Percentiles rank a stretch among this genome's conserved stretches.
Conservation (phyloP, 805 yeast species). For the Metschnikowia borealis region DNA sequence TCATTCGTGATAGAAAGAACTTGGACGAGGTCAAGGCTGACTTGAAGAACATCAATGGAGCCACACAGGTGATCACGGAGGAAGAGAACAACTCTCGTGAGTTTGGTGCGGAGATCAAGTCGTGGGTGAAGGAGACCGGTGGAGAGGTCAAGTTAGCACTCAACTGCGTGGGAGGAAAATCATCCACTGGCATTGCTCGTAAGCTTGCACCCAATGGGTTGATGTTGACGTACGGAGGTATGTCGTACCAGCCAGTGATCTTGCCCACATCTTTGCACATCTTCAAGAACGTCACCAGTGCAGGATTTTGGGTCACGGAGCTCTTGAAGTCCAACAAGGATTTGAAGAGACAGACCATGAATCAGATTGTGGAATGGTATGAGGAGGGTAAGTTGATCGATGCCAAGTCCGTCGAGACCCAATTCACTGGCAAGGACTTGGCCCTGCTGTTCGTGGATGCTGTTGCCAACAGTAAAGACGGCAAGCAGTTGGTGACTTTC, state of each 20-base stretch:
- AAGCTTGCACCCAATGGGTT: conserved; percentile 72
- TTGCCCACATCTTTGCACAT: conserved; percentile 86
- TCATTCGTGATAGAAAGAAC: conserved; percentile 81
- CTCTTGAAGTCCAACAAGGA: conserved; percentile 33
- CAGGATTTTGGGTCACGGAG: conserved; percentile 91
- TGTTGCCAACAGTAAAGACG: conserved; percentile 30
- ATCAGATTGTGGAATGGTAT: conserved; percentile 39
- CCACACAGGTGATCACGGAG: conserved; percentile 87
- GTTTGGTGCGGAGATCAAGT: conserved; percentile 56
- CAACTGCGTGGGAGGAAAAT: conserved; percentile 92
- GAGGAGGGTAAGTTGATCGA: conserved; percentile 36
- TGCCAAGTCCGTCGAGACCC: conserved; percentile 33
- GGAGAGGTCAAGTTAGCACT: conserved; percentile 70
- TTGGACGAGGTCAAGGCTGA: conserved; percentile 55
- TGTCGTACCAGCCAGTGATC: conserved; percentile 94
- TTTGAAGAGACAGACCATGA: conserved; percentile 35
- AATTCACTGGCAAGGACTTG: conserved; percentile 23
- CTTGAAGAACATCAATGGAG: conserved; percentile 61
- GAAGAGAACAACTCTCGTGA: conserved; percentile 70
- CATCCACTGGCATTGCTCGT: conserved; percentile 76
- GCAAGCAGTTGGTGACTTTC: conserved; percentile 37
- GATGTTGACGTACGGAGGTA: conserved; percentile 92
- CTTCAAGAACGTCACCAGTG: conserved; percentile 79
- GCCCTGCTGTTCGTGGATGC: conserved; percentile 29
- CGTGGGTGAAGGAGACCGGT: conserved; percentile 45